Evolutionary conservation across 2,329 filamentous ascomycete genomes (phyloP), one percentile per base, ranked within the genome.

Genomic region (Cyanodermella asteris): DNA sequence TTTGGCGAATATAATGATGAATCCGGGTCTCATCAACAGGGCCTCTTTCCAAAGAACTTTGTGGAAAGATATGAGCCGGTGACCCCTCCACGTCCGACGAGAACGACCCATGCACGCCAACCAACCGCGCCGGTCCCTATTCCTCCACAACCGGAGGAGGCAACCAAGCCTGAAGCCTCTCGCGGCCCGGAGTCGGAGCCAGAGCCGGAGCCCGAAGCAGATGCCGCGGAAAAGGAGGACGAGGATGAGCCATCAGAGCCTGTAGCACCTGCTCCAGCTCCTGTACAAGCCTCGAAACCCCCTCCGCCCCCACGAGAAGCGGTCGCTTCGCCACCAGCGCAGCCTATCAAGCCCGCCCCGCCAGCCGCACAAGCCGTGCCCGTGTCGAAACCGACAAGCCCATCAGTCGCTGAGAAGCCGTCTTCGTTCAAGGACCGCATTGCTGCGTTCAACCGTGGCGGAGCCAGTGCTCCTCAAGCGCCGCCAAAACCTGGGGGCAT

Each of bases 1-100:
- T 67, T 65, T 34, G 84, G 87, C 37, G 74, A 87, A 49, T 93
- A 91, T 47, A 55, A 70, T 34, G 77, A 90, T 49, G 66, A 69
- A 31, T 51, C 59, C 26, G 87, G 87, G 28, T 52, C 49, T 34
- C 80, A 72, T 49, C 65, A 71, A 44, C 71, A 82, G 43, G 84
- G 84, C 37, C 75, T 93, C 39, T 94, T 93, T 49, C 84, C 81
- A 25, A 73, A 75, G 46, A 97, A 94, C 53, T 97, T 97, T 45
- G 87, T 97, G 42, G 87, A 97, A 51, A 80, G 73, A 52, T 90
- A 80, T 50, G 84, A 94, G 47, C 87, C 87, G 18, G 74, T 71
- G 28, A 74, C 84, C 34, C 87, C 87, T 31, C 80, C 82, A 31
- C 70, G 87, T 30, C 87, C 87, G 29, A 63, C 66, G 34, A 70